Percentiles rank a stretch among this genome's conserved stretches.
Evolutionary conservation across 371 early-diverging fungal species (phyloP).

Genomic region (Apophysomyces sp.): DNA sequence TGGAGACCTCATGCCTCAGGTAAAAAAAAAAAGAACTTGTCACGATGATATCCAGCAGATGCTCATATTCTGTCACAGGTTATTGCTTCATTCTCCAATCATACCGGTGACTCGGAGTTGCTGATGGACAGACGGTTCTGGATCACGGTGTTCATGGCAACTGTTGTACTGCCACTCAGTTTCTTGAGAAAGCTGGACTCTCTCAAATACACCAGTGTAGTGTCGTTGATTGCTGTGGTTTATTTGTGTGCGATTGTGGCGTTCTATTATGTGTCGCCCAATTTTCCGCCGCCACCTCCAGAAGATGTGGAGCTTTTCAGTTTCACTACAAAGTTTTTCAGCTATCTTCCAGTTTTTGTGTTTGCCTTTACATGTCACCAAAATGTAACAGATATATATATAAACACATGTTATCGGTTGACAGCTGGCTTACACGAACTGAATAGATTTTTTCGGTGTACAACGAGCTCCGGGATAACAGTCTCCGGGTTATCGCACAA

Average conservation of each 20-base stretch:
- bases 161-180: slow-evolving; percentile 73
- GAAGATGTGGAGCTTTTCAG: slow-evolving; percentile 48
- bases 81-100: slow-evolving; percentile 29
- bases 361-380: slow-evolving; percentile 98
- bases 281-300: slow-evolving; percentile 43
- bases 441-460: slow-evolving; percentile 85
- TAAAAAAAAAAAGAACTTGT: slow-evolving; percentile 17
- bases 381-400: slow-evolving; percentile 62
- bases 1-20: slow-evolving; percentile 91
- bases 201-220: slow-evolving; percentile 91
- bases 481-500: slow-evolving; percentile 56
- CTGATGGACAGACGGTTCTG: slow-evolving; percentile 76
- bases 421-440: neutral
- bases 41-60: neutral
- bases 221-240: slow-evolving; percentile 88
- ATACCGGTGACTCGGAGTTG: slow-evolving; percentile 12
- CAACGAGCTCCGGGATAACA: slow-evolving; percentile 90
- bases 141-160: slow-evolving; percentile 77
- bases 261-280: slow-evolving; percentile 66
- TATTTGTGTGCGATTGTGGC: slow-evolving; percentile 91
- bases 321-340: slow-evolving; percentile 71
- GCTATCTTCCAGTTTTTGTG: slow-evolving; percentile 94
- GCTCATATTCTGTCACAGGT: slow-evolving; percentile 18
- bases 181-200: slow-evolving; percentile 91
- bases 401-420: too few relatives aligned